Conservation (phyloP, 2,329 filamentous ascomycete genomes). For the Pseudovirgaria hyperparasitica region DNA sequence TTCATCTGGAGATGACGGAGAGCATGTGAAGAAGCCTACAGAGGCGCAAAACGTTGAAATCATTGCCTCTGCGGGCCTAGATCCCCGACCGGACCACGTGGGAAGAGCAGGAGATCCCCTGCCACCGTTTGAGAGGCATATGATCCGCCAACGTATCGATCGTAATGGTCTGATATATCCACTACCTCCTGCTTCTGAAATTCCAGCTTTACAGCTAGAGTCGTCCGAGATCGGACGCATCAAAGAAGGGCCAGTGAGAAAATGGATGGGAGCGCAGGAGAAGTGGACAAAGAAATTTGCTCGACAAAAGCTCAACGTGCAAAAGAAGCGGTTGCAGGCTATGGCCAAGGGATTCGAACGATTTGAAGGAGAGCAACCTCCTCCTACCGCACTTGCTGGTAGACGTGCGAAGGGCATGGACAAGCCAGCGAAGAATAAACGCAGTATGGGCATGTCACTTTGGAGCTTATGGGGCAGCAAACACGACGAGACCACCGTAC, state of each 20-base stretch:
- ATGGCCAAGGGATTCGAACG: conserved; percentile 58
- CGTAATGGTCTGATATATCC: conserved; percentile 62
- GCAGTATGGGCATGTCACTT: conserved; percentile 64
- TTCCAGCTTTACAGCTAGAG: conserved; percentile 54
- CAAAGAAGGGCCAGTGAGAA: conserved; percentile 65
- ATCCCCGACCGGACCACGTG: no score
- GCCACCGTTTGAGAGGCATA: conserved; percentile 67
- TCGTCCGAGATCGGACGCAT: conserved; percentile 60
- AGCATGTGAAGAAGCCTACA: conserved; percentile 13
- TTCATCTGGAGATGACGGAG: conserved; percentile 14
- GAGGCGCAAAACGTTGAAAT: conserved; percentile 7
- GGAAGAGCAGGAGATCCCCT: conserved; percentile 80
- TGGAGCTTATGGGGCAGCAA: conserved; percentile 86
- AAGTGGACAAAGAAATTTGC: conserved; percentile 64
- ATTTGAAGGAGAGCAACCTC: conserved; percentile 62
- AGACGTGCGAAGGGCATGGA: conserved; percentile 41
- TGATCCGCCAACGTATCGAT: conserved; percentile 84
- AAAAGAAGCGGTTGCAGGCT: conserved; percentile 61
- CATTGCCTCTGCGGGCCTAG: conserved; percentile 7
- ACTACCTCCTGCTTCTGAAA: conserved; percentile 49
- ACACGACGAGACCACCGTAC: conserved; percentile 66
- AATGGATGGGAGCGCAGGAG: conserved; percentile 67
- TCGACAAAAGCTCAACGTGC: conserved; percentile 55
- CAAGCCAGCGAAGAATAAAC: conserved; percentile 42
- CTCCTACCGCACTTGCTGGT: conserved; percentile 71